Percentiles rank a stretch among this genome's conserved stretches.
Conservation (phyloP, 306 rosid genomes). For the Sesbania bispinosa region DNA sequence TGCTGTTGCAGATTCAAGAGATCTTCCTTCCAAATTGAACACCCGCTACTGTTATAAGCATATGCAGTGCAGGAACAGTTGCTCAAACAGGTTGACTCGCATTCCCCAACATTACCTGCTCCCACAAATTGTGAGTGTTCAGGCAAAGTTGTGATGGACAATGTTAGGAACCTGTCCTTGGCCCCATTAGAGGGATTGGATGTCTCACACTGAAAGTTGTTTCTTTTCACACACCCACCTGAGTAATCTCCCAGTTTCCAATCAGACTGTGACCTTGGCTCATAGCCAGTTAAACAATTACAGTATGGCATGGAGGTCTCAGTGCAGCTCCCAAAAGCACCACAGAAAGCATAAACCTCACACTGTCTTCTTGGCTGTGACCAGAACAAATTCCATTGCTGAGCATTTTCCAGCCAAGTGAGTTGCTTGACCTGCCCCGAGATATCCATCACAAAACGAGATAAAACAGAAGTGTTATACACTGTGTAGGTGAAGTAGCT, state of each 20-base stretch:
- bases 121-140: constrained; percentile 1
- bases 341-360: constrained; percentile 50
- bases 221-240: constrained; percentile 41
- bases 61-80: constrained; percentile 61
- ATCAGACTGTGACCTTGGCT: constrained; percentile 31
- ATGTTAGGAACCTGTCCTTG: constrained; percentile 38
- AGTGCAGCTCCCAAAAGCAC: constrained; percentile 43
- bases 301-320: constrained; percentile 27
- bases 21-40: constrained; percentile 57
- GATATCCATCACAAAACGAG: constrained; percentile 31
- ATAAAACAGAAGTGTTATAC: not conserved
- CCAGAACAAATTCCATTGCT: constrained; percentile 42
- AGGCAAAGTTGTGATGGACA: constrained; percentile 37
- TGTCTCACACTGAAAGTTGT: constrained; percentile 32
- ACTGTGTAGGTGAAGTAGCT: constrained; percentile 42
- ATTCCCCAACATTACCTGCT: constrained; percentile 35
- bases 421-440: constrained; percentile 39
- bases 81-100: constrained; percentile 45
- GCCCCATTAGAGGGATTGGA: constrained; percentile 1
- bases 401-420: not conserved
- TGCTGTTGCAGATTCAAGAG: constrained; percentile 55
- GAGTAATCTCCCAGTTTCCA: constrained; percentile 42
- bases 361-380: constrained; percentile 35
- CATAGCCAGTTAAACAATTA: constrained; percentile 39
- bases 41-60: constrained; percentile 34